A percentile compares a stretch with the other conserved stretches of the same genome.
phyloP scores from a whole-genome alignment of 768 basidiomycete genomes.

The Suillus sp. region DNA sequence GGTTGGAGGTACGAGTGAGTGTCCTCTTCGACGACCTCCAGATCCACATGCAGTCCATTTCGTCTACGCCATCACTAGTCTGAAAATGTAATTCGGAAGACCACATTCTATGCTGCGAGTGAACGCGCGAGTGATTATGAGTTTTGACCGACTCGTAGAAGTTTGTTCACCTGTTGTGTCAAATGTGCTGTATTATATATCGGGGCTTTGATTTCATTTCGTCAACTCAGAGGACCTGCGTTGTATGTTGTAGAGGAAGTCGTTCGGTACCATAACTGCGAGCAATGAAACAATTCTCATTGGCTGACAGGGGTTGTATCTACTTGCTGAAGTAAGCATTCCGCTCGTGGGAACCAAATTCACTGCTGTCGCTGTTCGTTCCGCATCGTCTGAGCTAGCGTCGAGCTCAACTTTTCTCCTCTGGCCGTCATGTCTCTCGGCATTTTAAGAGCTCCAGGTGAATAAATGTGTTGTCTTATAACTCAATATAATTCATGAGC shows the following conservation, averaged over 20 bases:
- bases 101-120: neutral
- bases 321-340: conserved; percentile 8
- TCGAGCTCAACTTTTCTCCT: conserved; percentile 4
- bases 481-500: conserved; percentile 5
- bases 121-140: neutral
- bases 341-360: neutral
- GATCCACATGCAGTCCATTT: neutral
- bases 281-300: neutral
- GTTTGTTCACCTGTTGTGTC: neutral
- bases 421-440: conserved; percentile 50
- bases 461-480: conserved; percentile 1
- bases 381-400: conserved; percentile 5
- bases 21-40: neutral
- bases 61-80: neutral
- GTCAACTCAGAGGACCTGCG: neutral
- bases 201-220: neutral
- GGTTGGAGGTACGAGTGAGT: neutral
- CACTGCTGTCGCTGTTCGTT: conserved; percentile 6
- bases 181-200: neutral
- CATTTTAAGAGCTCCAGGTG: conserved; percentile 39
- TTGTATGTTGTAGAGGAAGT: neutral
- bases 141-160: neutral
- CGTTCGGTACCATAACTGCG: neutral
- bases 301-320: neutral
- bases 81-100: neutral